These are phyloP conservation scores for Viola odorata DNA, from an alignment of 345 rosid species.

Conservation along the genomic window DNA sequence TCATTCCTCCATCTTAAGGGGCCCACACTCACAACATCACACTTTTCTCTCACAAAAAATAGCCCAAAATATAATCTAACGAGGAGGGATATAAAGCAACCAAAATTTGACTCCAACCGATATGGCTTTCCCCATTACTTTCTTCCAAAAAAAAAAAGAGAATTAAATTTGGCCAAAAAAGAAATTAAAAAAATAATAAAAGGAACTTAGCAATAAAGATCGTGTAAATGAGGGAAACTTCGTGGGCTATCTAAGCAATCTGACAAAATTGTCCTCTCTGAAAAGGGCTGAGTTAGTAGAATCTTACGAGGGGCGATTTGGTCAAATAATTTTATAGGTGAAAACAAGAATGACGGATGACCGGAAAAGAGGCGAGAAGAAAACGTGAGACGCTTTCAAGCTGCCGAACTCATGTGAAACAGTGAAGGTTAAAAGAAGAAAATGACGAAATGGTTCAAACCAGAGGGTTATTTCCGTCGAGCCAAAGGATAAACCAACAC, in stretches of 20 bases:
- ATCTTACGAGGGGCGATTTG: constrained; percentile 14
- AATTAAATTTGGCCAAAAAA: too few species aligned
- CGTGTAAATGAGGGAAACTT: constrained; percentile 16
- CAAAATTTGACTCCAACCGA: constrained; percentile 4
- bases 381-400: constrained; percentile 29
- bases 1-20: too few species aligned
- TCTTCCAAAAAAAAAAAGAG: background rate
- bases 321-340: constrained; percentile 7
- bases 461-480: too few species aligned
- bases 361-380: constrained; percentile 36
- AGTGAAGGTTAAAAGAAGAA: background rate
- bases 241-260: background rate
- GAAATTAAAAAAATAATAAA: too few species aligned
- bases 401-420: constrained; percentile 17
- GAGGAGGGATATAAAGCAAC: background rate
- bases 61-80: constrained; percentile 15
- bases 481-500: too few species aligned
- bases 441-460: background rate
- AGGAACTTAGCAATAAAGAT: background rate
- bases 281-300: background rate
- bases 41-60: background rate
- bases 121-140: background rate
- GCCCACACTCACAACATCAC: background rate
- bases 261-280: constrained; percentile 26
- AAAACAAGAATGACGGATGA: constrained; percentile 25